Base-by-base conservation (phyloP, 257 asterid species). In the Mentha longifolia region DNA sequence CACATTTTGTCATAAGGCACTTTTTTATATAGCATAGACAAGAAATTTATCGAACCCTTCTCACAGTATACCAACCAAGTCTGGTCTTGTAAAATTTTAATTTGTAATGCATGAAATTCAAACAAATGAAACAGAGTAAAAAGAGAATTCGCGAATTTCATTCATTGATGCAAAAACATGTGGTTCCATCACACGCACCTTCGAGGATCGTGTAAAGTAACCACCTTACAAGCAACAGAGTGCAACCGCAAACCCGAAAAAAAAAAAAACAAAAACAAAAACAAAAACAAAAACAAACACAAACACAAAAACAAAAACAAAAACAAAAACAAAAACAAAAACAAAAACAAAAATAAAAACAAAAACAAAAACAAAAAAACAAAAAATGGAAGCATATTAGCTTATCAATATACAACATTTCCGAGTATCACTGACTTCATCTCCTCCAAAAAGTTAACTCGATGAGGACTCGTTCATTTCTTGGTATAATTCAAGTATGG, bases 401-500 rank as follows among this genome's bases (percentile, higher is more conserved):
- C 68, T 72, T 71, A 78, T 82, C 80, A 72, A 89, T 87, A 70
- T 83, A 87, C 89, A 87, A 83, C 66, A 81, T 80, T 74, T 80
- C n/a, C n/a, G n/a, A n/a, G n/a, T n/a, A n/a, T n/a, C n/a, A n/a
- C n/a, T n/a, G n/a, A n/a, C n/a, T n/a, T n/a, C n/a, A n/a, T 61
- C 66, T 73, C 70, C 61, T 20, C 54, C 54, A 54, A 31, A 51
- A 60, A 65, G 60, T 22, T 8, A 70, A 42, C 35, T 57, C 65
- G 69, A 59, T 28, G 52, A 37, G 31, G 52, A 28, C 56, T 25
- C 41, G 17, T 9, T 89, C 85, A 89, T 81, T 89, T 95, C 86
- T 95, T 95, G 64, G 89, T 78, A 74, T 85, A 95, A 25, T 74
- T 82, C 59, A 95, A 84, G 83, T 85, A 95, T 28, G 97, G 98